Base-by-base conservation (phyloP, 1,284 basidiomycete genomes). In the Ganoderma meredithae region DNA sequence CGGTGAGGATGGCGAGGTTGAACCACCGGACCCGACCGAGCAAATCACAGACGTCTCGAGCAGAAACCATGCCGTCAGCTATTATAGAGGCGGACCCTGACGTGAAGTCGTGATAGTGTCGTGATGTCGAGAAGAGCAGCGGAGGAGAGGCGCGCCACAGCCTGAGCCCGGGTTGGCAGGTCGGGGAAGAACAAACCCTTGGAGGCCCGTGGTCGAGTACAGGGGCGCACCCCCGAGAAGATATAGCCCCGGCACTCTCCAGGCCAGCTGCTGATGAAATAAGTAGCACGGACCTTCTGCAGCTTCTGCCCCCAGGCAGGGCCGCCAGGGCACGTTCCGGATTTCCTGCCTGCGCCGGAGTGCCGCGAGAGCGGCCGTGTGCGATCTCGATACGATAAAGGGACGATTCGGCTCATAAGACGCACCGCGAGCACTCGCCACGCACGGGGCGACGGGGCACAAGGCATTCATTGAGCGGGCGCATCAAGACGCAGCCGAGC, bases 1-100 rank as follows among this genome's bases (percentile, higher is more conserved):
- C 72, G 66, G 84, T 86, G 61, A 89, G 76, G 53, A 78, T 69
- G 36, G 77, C 67, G 65, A 86, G 86, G 81, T 72, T 73, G 68
- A 73, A 72, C 73, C 73, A 74, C 55, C 69, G 69, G 4, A 72
- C 61, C 12, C 67, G 65, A 17, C 44, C 43, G 31, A 72, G 62
- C 8, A 69, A 12, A 12, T 13, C 53, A 10, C 36, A 1, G 3
- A 60, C 10, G 13, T 52, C 25, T 19, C 44, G 56, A 60, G 47
- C 39, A 17, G 33, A 40, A 25, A 25, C 12, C 58, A 60, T 60
- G 58, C 22, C 39, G 40, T n/a, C 58, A 60, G 25, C 62, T 2
- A 36, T 1, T 10, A 22, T 19, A 9, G 17, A 44, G 47, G 36
- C 36, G 3, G 62, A 40, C 31, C 62, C 25, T 31, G 62, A 52